Conservation (phyloP, 805 yeast genomes). For the Wickerhamomyces rabaulensis region DNA sequence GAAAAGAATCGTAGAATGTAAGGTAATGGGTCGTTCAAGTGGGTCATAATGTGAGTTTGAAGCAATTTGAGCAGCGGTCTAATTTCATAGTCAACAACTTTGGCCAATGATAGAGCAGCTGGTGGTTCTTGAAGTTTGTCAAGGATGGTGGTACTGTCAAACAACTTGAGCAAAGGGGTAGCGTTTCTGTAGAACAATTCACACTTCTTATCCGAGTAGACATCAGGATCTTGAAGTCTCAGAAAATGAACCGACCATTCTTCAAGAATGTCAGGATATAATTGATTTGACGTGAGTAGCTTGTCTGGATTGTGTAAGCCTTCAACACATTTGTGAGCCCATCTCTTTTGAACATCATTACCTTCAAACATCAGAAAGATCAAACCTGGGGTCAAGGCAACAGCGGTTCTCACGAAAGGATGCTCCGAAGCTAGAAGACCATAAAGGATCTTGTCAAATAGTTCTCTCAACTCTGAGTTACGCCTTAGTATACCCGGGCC, state of each 20-base stretch:
- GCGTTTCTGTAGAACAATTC: conserved; percentile 44
- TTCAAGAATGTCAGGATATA: conserved; percentile 39
- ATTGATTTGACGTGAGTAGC: conserved; percentile 18
- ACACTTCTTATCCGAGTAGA: conserved; percentile 38
- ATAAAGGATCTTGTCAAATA: conserved; percentile 34
- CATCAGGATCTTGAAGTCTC: conserved; percentile 47
- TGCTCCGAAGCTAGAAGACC: conserved; percentile 25
- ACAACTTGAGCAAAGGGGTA: conserved; percentile 29
- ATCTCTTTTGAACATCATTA: conserved; percentile 34
- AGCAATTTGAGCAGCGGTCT: conserved; percentile 35
- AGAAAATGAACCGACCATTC: conserved; percentile 51
- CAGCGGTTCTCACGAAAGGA: conserved; percentile 19
- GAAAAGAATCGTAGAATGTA: conserved; percentile 48
- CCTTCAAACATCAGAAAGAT: conserved; percentile 56
- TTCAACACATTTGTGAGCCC: conserved; percentile 39
- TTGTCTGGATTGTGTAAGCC: conserved; percentile 10
- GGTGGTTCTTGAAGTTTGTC: conserved; percentile 22
- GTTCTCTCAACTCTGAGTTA: conserved; percentile 28
- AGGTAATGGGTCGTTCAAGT: conserved; percentile 35
- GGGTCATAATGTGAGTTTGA: conserved; percentile 48
- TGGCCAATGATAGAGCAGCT: conserved; percentile 18
- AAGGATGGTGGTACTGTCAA: conserved; percentile 32
- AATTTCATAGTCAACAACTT: conserved; percentile 25
- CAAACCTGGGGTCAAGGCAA: conserved; percentile 41
- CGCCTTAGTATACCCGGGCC: conserved; percentile 47